Conservation (phyloP, 768 basidiomycete species). For the Tulasnella sp. region DNA sequence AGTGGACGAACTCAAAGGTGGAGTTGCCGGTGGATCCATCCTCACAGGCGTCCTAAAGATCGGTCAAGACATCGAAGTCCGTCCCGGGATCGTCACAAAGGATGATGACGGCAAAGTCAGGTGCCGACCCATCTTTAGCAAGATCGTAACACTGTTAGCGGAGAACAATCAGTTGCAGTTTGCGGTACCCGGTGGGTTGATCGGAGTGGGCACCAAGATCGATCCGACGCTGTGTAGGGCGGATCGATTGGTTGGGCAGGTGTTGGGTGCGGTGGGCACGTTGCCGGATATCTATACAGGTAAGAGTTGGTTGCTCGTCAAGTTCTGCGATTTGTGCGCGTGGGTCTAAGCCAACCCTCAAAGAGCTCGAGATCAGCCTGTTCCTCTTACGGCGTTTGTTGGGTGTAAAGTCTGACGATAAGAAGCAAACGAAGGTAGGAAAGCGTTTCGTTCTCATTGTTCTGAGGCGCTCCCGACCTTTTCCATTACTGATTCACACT, state of each 20-base stretch:
- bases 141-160: constrained; percentile 83
- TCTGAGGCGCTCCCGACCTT: not conserved
- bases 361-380: constrained; percentile 83
- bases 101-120: constrained; percentile 79
- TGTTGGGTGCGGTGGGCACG: constrained; percentile 88
- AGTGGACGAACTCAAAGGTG: constrained; percentile 94
- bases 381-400: constrained; percentile 91
- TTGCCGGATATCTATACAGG: constrained; percentile 88
- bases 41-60: constrained; percentile 82
- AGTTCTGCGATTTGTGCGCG: not conserved
- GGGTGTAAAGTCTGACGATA: constrained; percentile 98
- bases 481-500: not conserved
- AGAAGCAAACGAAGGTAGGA: constrained; percentile 80
- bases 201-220: constrained; percentile 95
- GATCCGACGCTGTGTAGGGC: constrained; percentile 96
- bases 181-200: constrained; percentile 93
- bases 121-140: constrained; percentile 88
- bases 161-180: constrained; percentile 91
- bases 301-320: no score
- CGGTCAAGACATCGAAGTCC: constrained; percentile 91
- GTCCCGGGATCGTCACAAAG: constrained; percentile 94
- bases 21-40: constrained; percentile 95
- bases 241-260: constrained; percentile 93
- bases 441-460: not conserved
- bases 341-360: no score